phyloP scores from a whole-genome alignment of 345 rosid species.

The Ceriops decandra region DNA sequence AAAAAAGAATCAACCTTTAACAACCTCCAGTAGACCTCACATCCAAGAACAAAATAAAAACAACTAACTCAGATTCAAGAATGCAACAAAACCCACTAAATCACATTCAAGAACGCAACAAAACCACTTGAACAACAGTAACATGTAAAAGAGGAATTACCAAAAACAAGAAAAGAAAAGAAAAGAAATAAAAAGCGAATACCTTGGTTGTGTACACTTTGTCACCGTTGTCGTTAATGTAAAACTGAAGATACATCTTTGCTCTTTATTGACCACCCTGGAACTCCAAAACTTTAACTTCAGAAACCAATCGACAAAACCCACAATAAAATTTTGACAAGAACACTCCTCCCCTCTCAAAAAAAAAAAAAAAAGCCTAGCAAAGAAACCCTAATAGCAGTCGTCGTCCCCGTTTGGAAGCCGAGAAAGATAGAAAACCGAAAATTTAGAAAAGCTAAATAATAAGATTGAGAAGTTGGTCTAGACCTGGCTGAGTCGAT shows the following conservation, averaged over 20 bases:
- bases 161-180: background rate
- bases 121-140: background rate
- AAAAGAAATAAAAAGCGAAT: background rate
- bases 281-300: background rate
- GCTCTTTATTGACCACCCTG: background rate
- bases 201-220: constrained; percentile 85
- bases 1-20: too few species aligned
- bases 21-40: too few species aligned
- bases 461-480: too few species aligned
- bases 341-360: background rate
- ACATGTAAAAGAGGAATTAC: background rate
- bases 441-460: too few species aligned
- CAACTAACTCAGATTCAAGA: too few species aligned
- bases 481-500: too few species aligned
- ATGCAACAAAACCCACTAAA: background rate
- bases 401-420: too few species aligned
- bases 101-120: background rate
- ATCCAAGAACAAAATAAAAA: too few species aligned
- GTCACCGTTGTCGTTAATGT: constrained; percentile 73
- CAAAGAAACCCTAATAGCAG: too few species aligned
- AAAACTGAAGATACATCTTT: constrained; percentile 70
- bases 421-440: too few species aligned
- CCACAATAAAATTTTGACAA: background rate
- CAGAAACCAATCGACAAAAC: background rate
- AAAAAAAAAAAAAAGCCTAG: background rate